Base-by-base conservation (phyloP, 352 stramenopile species). In the Phytophthora colocasiae region DNA sequence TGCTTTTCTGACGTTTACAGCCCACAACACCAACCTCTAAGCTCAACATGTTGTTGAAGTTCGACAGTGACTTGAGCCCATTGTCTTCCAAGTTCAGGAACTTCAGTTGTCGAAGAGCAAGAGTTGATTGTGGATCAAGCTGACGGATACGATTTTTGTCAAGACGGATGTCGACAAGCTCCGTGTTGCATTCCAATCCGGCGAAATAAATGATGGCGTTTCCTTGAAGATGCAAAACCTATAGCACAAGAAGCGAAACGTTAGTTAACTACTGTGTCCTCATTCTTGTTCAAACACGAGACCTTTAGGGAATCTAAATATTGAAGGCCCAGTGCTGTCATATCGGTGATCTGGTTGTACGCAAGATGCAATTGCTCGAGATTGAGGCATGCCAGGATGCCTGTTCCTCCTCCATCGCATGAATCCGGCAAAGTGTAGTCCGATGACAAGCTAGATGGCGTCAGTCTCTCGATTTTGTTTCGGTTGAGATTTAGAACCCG, bases 121-220 rank as follows among this genome's bases (percentile, higher is more conserved):
- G 32, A 5, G 81, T 81, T 2, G 83, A 81, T 3, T 77, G 69
- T 0, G 81, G 40, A 50, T 97, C 89, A 12, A 97, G 46, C 29
- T 91, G 85, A 2, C 87, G 87, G 41, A 97, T 90, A 4, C 84
- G 80, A 75, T 97, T 97, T 52, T 91, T 95, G 58, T 90, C 85
- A 7, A 96, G 58, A 3, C 77, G 69, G 11, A 97, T 74, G 36
- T 96, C 89, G 3, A 85, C 63, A 4, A 97, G 59, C 29, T 91
- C 75, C 2, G 63, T 79, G 38, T 79, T 94, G 29, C 44, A 73
- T 27, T 90, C 81, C 6, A 97, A 52, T 0, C 84, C 89, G 39
- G 75, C 62, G 22, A 97, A 66, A 17, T 77, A 78, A 0, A 81
- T 72, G 51, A 97, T 95, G 26, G 87, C 75, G 36, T 97, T 97